Evolutionary conservation across 2,329 filamentous ascomycete species (phyloP).

Genomic region (Colletotrichum navitas): DNA sequence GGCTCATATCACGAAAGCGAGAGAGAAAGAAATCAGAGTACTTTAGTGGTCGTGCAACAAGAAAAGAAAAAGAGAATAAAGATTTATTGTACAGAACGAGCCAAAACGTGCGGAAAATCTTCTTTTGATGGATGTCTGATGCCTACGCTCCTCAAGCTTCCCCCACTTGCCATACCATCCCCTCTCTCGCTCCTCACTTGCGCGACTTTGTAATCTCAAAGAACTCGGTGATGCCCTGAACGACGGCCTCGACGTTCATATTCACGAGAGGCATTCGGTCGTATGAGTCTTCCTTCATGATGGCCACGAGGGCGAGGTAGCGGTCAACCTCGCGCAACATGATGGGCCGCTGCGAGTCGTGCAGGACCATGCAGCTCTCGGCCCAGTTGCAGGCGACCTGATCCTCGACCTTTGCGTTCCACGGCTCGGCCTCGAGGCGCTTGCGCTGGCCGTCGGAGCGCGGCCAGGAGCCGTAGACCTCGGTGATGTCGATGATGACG

Average conservation of each 20-base stretch:
- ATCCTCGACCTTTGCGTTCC: conserved; percentile 72
- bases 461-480: conserved; percentile 87
- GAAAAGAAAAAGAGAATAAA: not conserved
- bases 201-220: conserved; percentile 78
- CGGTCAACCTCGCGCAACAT: conserved; percentile 78
- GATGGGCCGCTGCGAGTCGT: conserved; percentile 73
- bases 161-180: not conserved
- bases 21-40: not conserved
- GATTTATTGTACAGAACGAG: not conserved
- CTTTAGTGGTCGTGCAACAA: not conserved
- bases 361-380: conserved; percentile 76
- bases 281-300: conserved; percentile 88
- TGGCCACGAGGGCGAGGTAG: conserved; percentile 84
- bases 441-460: conserved; percentile 67
- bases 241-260: conserved; percentile 87
- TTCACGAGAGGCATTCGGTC: conserved; percentile 88
- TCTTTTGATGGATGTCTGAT: not conserved
- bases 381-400: conserved; percentile 75
- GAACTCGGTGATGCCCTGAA: conserved; percentile 82
- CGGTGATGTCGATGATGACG: conserved; percentile 95
- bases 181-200: conserved; percentile 46
- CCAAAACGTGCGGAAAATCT: not conserved
- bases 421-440: conserved; percentile 69
- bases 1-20: not conserved
- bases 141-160: not conserved